Base-by-base conservation (phyloP, 176 grass and related monocot genomes). In the Miscanthus lutarioriparius region DNA sequence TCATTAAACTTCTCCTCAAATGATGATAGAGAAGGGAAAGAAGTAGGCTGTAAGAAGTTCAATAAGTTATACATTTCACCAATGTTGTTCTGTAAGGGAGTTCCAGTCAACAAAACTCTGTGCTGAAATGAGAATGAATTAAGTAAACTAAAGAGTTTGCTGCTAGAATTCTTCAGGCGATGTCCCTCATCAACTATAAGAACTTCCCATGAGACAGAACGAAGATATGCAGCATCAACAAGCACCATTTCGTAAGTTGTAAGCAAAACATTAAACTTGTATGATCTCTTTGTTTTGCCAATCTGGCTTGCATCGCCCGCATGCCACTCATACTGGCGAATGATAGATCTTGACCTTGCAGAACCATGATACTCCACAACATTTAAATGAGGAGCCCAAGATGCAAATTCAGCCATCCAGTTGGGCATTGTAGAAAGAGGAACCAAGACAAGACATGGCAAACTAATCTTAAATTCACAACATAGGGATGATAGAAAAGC, bases 1-100 rank as follows among this genome's bases (percentile, higher is more conserved):
- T 96, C 96, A 86, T 94, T 93, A 87, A 99, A 99, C 10, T 96
- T 99, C 89, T 94, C 93, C 79, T 99, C 96, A 88, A 99, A 96
- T 76, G 84, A 91, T 67, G 86, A 82, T 39, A 99, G 84, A 87
- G 91, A 99, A 40, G 96, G 93, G 83, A 99, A 99, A 87, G 93
- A 99, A 85, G 76, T 79, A 85, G 96, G 93, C 32, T 99, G 96
- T 77, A 99, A 89, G 86, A 99, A 99, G 77, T 99, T 96, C 62
- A 96, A 86, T 74, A 99, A 81, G 77, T 96, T 99, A 67, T 96
- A 99, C 96, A 99, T 99, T 85, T 99, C 96, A 30, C 96, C 96
- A 41, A 96, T 99, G 75, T 99, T 99, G 76, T 99, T 99, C 84
- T 96, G 96, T 79, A 99, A 85, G 11, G 96, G 96, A 74, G 96